phyloP scores from a whole-genome alignment of 495 filamentous ascomycete genomes.

The Aspergillus cristatus region DNA sequence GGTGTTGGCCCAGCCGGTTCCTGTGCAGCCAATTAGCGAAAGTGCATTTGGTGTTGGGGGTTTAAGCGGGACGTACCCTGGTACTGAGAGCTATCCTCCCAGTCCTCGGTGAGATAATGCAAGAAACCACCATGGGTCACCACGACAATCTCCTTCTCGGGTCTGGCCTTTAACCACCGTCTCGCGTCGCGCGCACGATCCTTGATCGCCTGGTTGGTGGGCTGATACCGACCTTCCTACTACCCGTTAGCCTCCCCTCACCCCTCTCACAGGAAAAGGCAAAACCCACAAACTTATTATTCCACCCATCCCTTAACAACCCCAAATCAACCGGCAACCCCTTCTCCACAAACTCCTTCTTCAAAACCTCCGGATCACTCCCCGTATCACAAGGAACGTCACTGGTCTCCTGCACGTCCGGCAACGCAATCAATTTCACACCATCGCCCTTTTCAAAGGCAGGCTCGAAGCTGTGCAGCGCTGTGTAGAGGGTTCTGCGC shows the following conservation, averaged over 20 bases:
- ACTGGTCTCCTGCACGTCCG: constrained; percentile 74
- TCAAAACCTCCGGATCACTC: constrained; percentile 40
- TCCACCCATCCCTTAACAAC: constrained; percentile 57
- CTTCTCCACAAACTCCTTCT: constrained; percentile 50
- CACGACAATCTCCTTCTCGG: constrained; percentile 55
- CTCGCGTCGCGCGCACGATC: constrained; percentile 56
- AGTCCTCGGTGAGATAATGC: constrained; percentile 79
- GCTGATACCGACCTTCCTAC: constrained; percentile 40
- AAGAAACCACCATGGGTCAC: constrained; percentile 65
- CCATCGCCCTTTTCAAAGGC: constrained; percentile 36
- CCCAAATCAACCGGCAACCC: constrained; percentile 53
- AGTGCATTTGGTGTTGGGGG: too few species aligned
- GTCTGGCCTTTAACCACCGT: constrained; percentile 51
- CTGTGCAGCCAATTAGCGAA: constrained; percentile 17
- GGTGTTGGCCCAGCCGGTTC: constrained; percentile 79
- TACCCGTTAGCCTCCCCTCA: not conserved
- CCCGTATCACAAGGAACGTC: constrained; percentile 76
- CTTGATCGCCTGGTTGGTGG: constrained; percentile 48
- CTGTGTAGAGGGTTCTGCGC: constrained; percentile 75
- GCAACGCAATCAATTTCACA: constrained; percentile 57
- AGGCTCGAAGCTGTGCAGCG: constrained; percentile 59
- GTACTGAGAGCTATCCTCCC: constrained; percentile 50
- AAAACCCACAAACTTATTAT: constrained; percentile 48
- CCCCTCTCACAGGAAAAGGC: not conserved
- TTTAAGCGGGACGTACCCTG: constrained; percentile 46